Base-by-base conservation (phyloP, 257 asterid genomes). In the Solanum clarkiae region DNA sequence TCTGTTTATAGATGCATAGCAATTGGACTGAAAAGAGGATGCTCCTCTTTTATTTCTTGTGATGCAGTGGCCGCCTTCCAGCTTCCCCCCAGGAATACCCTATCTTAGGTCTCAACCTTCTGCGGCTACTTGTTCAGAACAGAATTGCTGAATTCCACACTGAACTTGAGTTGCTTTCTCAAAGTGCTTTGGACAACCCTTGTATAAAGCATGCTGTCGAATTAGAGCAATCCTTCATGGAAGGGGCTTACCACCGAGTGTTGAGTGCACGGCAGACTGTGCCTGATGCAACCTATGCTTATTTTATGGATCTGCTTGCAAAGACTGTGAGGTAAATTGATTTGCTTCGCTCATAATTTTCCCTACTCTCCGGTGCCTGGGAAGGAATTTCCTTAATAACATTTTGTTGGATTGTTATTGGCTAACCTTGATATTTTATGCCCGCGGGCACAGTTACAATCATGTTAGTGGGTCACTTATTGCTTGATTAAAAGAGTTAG, bases 111-210 rank as follows among this genome's bases (percentile, higher is more conserved):
- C 98, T 96, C 87, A 96, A 96, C 93, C 99, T 96, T 84, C 91
- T 96, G 93, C 91, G 99, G 84, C 97, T 96, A 84, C 98, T 96
- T 8, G 99, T 96, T 85, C 99, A 96, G 89, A 96, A 95, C 87
- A 92, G 99, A 86, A 96, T 96, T 79, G 99, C 98, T 10, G 98
- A 96, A 81, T 96, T 96, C 86, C 99, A 95, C 91, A 96, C 98
- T 0, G 99, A 96, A 88, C 86, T 96, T 91, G 99, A 96, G 89
- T 88, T 95, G 66, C 98, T 96, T 57, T 88, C 98, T 14, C 90
- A 94, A 51, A 86, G 55, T 89, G 98, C 98, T 86, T 88, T 96
- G 92, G 98, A 94, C 87, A 92, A 96, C 85, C 93, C 95, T 82
- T 95, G 98, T 83, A 94, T 96, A 86, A 96, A 90, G 89, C 99